A percentile compares a stretch with the other conserved stretches of the same genome.
phyloP scores from a whole-genome alignment of 1,284 basidiomycete genomes.

The Rhodotorula sp. region DNA sequence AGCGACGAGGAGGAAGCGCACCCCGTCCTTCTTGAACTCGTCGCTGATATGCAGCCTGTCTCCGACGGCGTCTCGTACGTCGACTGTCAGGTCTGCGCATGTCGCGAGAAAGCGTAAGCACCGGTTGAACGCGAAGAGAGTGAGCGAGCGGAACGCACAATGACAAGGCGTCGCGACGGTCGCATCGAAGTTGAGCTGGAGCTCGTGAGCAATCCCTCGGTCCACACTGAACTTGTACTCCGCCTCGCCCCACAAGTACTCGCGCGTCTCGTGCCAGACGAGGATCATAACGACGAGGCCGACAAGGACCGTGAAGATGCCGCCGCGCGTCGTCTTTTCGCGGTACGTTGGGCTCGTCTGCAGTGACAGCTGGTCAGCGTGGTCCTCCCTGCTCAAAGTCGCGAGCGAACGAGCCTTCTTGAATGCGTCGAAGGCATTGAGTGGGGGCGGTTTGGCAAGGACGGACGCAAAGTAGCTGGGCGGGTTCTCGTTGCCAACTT shows the following conservation, averaged over 20 bases:
- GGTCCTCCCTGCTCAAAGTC: background rate
- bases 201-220: constrained; percentile 58
- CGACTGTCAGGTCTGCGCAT: constrained; percentile 70
- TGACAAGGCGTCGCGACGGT: constrained; percentile 87
- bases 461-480: constrained; percentile 25
- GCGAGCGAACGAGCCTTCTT: constrained; percentile 20
- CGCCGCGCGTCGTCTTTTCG: constrained; percentile 76
- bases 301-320: constrained; percentile 81
- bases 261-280: constrained; percentile 79
- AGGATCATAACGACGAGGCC: constrained; percentile 67
- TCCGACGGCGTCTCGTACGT: constrained; percentile 86
- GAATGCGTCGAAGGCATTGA: constrained; percentile 38
- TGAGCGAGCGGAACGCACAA: constrained; percentile 59
- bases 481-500: background rate
- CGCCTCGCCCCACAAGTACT: constrained; percentile 87
- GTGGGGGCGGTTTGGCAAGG: constrained; percentile 26
- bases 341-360: constrained; percentile 84
- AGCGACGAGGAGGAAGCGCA: background rate
- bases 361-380: constrained; percentile 45
- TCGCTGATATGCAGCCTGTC: constrained; percentile 83
- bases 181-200: constrained; percentile 85
- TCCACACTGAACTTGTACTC: constrained; percentile 83
- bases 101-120: background rate
- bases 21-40: constrained; percentile 78
- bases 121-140: background rate